A percentile compares a stretch with the other conserved stretches of the same genome.
Conservation (phyloP, 108 stramenopile species). For the Cyclotella atomus region DNA sequence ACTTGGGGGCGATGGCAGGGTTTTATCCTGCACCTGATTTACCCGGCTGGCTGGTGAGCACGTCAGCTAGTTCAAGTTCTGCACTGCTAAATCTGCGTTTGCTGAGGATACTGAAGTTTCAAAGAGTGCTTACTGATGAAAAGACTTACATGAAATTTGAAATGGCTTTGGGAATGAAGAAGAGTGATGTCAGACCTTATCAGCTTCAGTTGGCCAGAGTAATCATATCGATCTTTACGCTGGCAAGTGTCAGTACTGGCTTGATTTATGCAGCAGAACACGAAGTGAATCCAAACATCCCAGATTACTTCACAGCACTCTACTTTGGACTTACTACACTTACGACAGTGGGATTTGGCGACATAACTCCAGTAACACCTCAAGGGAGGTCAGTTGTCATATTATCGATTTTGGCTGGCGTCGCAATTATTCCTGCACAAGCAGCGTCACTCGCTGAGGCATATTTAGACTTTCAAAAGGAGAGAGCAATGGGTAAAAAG, state of each 20-base stretch:
- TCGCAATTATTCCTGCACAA: slow-evolving; percentile 81
- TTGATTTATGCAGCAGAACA: slow-evolving; percentile 84
- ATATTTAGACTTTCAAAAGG: slow-evolving; percentile 47
- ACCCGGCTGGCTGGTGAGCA: slow-evolving; percentile 41
- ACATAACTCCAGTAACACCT: slow-evolving; percentile 78
- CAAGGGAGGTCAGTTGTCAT: slow-evolving; percentile 72
- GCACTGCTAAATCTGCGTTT: slow-evolving; percentile 69
- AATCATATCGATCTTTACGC: slow-evolving; percentile 67
- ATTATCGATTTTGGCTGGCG: slow-evolving; percentile 71
- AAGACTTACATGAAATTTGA: slow-evolving; percentile 68
- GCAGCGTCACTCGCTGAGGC: slow-evolving; percentile 55
- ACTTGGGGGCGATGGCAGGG: slow-evolving; percentile 36
- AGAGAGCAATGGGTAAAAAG: slow-evolving; percentile 10
- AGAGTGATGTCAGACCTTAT: slow-evolving; percentile 55
- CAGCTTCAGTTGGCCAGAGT: slow-evolving; percentile 84
- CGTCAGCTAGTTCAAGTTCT: slow-evolving; percentile 41
- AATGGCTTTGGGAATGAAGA: slow-evolving; percentile 60
- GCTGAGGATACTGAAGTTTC: slow-evolving; percentile 72
- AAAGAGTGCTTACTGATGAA: slow-evolving; percentile 68
- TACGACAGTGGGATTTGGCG: slow-evolving; percentile 81
- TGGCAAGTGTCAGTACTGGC: slow-evolving; percentile 75
- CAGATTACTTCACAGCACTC: slow-evolving; percentile 79
- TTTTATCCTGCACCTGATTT: slow-evolving; percentile 35
- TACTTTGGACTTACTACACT: slow-evolving; percentile 86
- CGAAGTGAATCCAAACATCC: slow-evolving; percentile 69